Conservation (phyloP, 768 basidiomycete genomes). For the Termitomyces sp. region DNA sequence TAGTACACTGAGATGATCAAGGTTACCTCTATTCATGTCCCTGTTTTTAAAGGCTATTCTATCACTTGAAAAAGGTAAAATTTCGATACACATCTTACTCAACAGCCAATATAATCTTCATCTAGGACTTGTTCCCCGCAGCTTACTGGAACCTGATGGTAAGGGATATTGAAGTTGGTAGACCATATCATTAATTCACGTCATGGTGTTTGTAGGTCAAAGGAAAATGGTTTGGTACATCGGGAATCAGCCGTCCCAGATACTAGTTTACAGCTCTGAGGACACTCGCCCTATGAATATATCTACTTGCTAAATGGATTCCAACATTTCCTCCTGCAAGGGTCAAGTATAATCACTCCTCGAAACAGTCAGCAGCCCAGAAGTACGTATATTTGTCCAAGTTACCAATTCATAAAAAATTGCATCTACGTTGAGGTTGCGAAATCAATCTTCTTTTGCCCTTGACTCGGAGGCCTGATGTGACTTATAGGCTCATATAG, state of each 20-base stretch:
- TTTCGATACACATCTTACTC: background rate
- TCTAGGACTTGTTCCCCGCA: slow-evolving; percentile 65
- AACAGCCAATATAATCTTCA: background rate
- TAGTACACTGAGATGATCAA: slow-evolving; percentile 19
- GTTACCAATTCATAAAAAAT: too few species aligned
- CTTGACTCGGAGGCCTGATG: too few species aligned
- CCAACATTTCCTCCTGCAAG: background rate
- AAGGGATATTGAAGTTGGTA: slow-evolving; percentile 14
- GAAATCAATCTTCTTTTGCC: too few species aligned
- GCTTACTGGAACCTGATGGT: slow-evolving; percentile 81
- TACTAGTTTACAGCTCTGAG: slow-evolving; percentile 14
- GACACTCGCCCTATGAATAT: background rate
- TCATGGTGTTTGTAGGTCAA: slow-evolving; percentile 30
- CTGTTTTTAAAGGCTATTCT: slow-evolving; percentile 57
- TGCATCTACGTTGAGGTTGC: too few species aligned
- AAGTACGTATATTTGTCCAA: too few species aligned
- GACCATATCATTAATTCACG: slow-evolving; percentile 11
- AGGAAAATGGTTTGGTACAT: slow-evolving; percentile 46
- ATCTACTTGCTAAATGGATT: background rate
- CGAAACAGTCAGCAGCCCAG: too few species aligned
- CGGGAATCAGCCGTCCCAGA: slow-evolving; percentile 30
- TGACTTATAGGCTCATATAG: too few species aligned
- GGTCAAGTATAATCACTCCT: background rate
- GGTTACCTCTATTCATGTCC: background rate
- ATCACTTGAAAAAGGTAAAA: slow-evolving; percentile 82